Evolutionary conservation across 2,329 filamentous ascomycete genomes (phyloP), one percentile per base, ranked within the genome.

Genomic region (Cercospora zeae-maydis): DNA sequence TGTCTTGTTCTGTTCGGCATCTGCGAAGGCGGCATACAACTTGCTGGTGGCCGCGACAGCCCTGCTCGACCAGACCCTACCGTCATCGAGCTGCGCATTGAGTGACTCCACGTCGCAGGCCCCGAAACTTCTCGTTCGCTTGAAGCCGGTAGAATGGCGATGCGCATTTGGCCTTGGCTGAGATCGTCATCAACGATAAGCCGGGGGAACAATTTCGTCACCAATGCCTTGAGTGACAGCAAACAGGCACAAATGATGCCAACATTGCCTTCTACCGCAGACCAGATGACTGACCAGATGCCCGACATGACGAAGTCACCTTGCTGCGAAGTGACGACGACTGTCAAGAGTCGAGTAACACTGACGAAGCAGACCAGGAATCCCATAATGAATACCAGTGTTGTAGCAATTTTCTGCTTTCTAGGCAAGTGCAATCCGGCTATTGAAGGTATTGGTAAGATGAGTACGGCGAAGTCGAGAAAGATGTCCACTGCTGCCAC

Each of bases 391-490:
- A 82, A 82, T 49, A 82, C 74, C 1, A 75, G 67, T 27, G 78
- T 74, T 16, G 81, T 68, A 1, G 71, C 75, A 47, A 77, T 36
- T 60, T 77, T 81, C 65, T 82, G 79, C 58, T 70, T 77, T 31
- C 65, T 69, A 0, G 80, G 79, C 2, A 82, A 68, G 27, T 77
- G 74, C 7, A 82, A 72, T 2, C 71, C 68, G 3, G 71, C 66
- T 16, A 81, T 71, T 6, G 77, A 75, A 2, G 78, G 79, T 39
- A 82, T 76, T 0, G 80, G 80, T 30, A 82, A 74, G n/a, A 78
- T 55, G 5, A 82, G 66, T 13, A 81, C 76, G 1, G 73, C 71
- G 16, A 82, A 66, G 63, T 82, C 80, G 3, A 80, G 77, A 4
- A 73, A 63, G 21, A 81, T 81, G 59, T 80, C 77, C 69, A 80